phyloP scores from a whole-genome alignment of 192 early-diverging fungal genomes.

The Mortierella claussenii region DNA sequence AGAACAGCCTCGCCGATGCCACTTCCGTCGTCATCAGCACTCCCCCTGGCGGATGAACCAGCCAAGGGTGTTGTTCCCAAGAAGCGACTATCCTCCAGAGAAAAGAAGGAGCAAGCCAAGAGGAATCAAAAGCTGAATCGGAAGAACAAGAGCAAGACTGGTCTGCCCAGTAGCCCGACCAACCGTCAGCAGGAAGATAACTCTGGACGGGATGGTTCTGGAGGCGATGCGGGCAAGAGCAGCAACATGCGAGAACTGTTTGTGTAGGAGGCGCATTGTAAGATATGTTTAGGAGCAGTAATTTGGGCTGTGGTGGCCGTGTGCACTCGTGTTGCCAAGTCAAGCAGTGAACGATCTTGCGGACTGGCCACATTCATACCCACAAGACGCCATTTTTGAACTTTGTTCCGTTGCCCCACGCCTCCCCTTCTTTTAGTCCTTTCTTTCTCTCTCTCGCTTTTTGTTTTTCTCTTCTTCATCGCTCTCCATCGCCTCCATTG shows the following conservation, averaged over 20 bases:
- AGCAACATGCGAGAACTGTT: slow-evolving; percentile 20
- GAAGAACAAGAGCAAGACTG: slow-evolving; percentile 38
- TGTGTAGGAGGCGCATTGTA: too few relatives aligned
- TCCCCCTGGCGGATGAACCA: background rate
- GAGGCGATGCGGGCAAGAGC: background rate
- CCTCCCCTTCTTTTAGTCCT: too few relatives aligned
- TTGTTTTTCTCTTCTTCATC: too few relatives aligned
- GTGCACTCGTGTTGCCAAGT: too few relatives aligned
- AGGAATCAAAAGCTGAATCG: slow-evolving; percentile 43
- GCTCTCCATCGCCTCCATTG: too few relatives aligned
- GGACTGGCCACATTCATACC: too few relatives aligned
- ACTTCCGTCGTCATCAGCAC: background rate
- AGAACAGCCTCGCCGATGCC: background rate
- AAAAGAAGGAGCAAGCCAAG: slow-evolving; percentile 45
- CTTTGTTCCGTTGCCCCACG: too few relatives aligned
- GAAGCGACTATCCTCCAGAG: slow-evolving; percentile 30
- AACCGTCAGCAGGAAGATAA: background rate
- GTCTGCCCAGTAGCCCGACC: background rate
- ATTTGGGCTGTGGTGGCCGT: too few relatives aligned
- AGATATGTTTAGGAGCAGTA: too few relatives aligned
- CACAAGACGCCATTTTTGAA: too few relatives aligned
- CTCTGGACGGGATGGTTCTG: background rate
- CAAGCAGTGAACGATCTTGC: too few relatives aligned
- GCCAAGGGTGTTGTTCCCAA: slow-evolving; percentile 12
- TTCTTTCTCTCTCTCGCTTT: too few relatives aligned